Percentiles rank a stretch among this genome's conserved stretches.
Evolutionary conservation across 2,329 filamentous ascomycete genomes (phyloP).

Genomic region (Alternaria brassicae): DNA sequence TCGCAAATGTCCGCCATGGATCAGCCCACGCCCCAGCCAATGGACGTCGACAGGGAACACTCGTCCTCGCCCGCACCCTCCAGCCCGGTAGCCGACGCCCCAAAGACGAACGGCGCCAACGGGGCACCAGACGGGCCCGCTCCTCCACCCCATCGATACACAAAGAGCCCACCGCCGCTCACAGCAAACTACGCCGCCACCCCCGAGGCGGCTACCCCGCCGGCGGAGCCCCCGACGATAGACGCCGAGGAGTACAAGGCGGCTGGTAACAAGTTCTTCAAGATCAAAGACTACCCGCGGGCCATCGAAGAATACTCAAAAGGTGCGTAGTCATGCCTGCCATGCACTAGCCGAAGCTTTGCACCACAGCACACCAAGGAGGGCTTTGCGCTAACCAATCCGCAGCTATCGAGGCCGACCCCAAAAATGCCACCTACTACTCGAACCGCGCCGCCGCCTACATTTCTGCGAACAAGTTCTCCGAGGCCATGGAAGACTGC

Average conservation of each 20-base stretch:
- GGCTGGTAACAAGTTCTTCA: conserved; percentile 95
- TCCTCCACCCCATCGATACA: conserved; percentile 73
- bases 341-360: conserved; percentile 9
- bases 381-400: conserved; percentile 31
- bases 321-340: conserved; percentile 64
- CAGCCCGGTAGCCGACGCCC: conserved; percentile 54
- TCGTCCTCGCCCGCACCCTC: conserved; percentile 63
- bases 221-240: conserved; percentile 60
- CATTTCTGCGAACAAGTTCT: conserved; percentile 84
- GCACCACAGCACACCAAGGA: conserved; percentile 24
- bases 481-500: conserved; percentile 85
- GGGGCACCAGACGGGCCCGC: conserved; percentile 63
- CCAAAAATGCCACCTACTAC: conserved; percentile 85
- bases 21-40: conserved; percentile 64
- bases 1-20: conserved; percentile 68
- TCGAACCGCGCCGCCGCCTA: conserved; percentile 95
- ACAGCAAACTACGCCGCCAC: conserved; percentile 49
- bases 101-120: conserved; percentile 58
- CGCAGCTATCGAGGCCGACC: conserved; percentile 85
- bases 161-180: conserved; percentile 57
- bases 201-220: conserved; percentile 48
- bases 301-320: conserved; percentile 95
- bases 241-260: conserved; percentile 93
- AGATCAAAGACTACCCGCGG: conserved; percentile 85
- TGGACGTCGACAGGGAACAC: conserved; percentile 77